phyloP scores from a whole-genome alignment of 305 asterid genomes.

The Fraxinus latifolia region DNA sequence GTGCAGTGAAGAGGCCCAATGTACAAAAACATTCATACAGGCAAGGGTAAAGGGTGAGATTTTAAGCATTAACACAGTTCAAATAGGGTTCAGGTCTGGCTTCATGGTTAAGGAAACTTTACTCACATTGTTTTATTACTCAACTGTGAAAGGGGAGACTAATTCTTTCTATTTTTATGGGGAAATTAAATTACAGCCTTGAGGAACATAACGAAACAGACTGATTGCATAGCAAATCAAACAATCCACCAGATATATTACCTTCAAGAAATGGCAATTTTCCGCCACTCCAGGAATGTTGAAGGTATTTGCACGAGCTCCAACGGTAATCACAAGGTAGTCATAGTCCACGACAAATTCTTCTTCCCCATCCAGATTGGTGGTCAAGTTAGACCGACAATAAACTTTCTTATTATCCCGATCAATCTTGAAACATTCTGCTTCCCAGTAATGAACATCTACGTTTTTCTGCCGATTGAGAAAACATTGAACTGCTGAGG shows the following conservation, averaged over 20 bases:
- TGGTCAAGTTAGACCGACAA: constrained; percentile 32
- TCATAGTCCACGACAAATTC: constrained; percentile 47
- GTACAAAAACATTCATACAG: constrained; percentile 1
- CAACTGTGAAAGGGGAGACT: not conserved
- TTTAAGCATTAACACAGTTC: not conserved
- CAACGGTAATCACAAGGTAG: constrained; percentile 42
- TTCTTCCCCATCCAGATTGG: constrained; percentile 34
- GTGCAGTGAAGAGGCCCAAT: not conserved
- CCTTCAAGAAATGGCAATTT: constrained; percentile 84
- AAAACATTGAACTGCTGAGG: constrained; percentile 1
- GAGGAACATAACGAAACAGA: not conserved
- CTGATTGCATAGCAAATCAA: not conserved
- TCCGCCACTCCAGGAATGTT: constrained; percentile 72
- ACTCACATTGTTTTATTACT: constrained; percentile 2
- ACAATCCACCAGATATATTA: constrained; percentile 26
- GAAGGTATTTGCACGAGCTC: constrained; percentile 50
- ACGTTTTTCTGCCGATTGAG: constrained; percentile 34
- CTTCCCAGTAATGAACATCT: constrained; percentile 36
- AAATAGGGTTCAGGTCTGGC: not conserved
- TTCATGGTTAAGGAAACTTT: not conserved
- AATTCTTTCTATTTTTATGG: constrained; percentile 7
- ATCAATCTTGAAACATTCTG: constrained; percentile 48
- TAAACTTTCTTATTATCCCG: constrained; percentile 44
- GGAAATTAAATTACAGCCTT: constrained; percentile 7
- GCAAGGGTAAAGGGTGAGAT: not conserved